Percentiles rank a stretch among this genome's conserved stretches.
Conservation (phyloP, 495 filamentous ascomycete species). For the Penicillium paradoxum region DNA sequence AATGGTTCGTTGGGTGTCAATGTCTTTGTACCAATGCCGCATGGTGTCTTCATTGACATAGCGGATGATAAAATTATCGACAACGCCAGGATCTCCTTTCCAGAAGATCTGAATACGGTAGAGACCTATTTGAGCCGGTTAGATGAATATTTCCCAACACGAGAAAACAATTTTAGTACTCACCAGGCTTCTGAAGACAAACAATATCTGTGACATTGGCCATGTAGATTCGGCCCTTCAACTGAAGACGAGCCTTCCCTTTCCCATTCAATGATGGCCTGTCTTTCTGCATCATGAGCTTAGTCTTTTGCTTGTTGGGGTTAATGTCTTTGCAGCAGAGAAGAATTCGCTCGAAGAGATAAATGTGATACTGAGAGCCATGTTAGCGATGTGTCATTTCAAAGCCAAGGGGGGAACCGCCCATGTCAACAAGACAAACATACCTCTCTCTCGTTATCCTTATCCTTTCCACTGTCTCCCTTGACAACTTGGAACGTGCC, state of each 20-base stretch:
- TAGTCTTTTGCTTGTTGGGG: slow-evolving; percentile 76
- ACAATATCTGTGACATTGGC: slow-evolving; percentile 95
- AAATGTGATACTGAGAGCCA: slow-evolving; percentile 80
- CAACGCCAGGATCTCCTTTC: slow-evolving; percentile 93
- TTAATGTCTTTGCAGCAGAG: slow-evolving; percentile 96
- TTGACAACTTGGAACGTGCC: slow-evolving; percentile 94
- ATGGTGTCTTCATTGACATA: slow-evolving; percentile 86
- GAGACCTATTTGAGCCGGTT: slow-evolving; percentile 51
- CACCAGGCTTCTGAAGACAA: slow-evolving; percentile 78
- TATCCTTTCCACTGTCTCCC: slow-evolving; percentile 68
- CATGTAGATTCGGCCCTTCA: slow-evolving; percentile 99
- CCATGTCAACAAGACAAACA: too few species aligned
- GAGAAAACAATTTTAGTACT: background rate
- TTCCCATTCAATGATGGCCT: slow-evolving; percentile 69
- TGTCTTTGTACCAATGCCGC: slow-evolving; percentile 77
- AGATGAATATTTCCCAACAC: background rate
- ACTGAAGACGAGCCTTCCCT: slow-evolving; percentile 74
- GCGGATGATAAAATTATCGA: slow-evolving; percentile 92
- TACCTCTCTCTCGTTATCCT: slow-evolving; percentile 82
- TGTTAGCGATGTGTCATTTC: slow-evolving; percentile 22
- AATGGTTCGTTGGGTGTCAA: slow-evolving; percentile 44
- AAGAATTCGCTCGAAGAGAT: slow-evolving; percentile 91
- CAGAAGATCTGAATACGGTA: slow-evolving; percentile 97
- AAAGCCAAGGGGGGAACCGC: background rate
- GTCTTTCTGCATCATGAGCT: slow-evolving; percentile 56